Evolutionary conservation across 495 filamentous ascomycete species (phyloP), one percentile per base, ranked within the genome.

Genomic region (Penicillium turbatum): DNA sequence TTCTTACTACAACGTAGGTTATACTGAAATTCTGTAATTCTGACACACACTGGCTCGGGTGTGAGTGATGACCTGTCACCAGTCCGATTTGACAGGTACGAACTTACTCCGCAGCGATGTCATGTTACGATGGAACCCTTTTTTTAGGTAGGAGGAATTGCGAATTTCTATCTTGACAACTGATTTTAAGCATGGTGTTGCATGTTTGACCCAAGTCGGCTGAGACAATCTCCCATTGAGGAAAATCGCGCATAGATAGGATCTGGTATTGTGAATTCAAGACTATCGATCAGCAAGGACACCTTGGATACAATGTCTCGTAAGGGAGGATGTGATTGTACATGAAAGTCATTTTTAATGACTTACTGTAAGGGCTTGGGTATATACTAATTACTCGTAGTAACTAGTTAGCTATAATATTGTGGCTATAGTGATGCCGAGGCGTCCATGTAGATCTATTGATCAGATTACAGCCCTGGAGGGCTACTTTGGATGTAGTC

Each of bases 181-280:
- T 5, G 17, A 8, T 44, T 54, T 40, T 57, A 55, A 61, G 56
- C 48, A 56, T 47, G 21, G 29, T 39, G 50, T 19, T 43, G 45
- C 52, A 56, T 42, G 53, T 54, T 29, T 36, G 34, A 16, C 44
- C 48, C 16, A 32, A 41, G 40, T 24, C 53, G 30, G 37, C 13
- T 49, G 51, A 51, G 51, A 58, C 55, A n/a, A 58, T 46, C 21
- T 48, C 24, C 17, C 11, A 35, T 56, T 44, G 21, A 15, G 15
- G 47, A 48, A 48, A 56, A 56, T 44, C 50, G 38, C 51, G 44
- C 60, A 54, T 48, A 51, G 26, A 39, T 29, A 39, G 35, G 12
- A 39, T 31, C n/a, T 38, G 17, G 46, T 48, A 27, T 37, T 37
- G 32, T 31, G 6, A 17, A 34, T 48, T 35, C n/a, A 24, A 13